Evolutionary conservation across 106 monocot species (phyloP), one percentile per base, ranked within the genome.

Genomic region (Triglochin maritima): DNA sequence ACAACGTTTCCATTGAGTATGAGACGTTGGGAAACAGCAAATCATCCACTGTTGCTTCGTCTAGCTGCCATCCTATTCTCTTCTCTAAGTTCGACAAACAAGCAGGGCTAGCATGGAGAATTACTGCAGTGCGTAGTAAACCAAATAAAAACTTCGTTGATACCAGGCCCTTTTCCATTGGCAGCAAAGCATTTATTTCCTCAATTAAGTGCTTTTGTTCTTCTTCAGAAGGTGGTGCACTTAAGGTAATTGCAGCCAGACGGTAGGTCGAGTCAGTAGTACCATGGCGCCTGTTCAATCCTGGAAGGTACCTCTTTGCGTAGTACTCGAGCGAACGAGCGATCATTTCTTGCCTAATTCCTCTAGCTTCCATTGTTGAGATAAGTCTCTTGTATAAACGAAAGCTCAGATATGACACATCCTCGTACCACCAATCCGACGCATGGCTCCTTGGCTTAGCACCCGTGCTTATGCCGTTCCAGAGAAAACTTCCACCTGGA

Each of bases 11-110:
- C 13, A 76, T 77, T 0, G 78, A 68, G 56, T 81, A 76, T 15
- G 76, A 80, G 65, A 85, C 59, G 61, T 83, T 83, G 0, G 89
- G 85, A 69, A 89, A 81, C 46, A 89, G 64, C 42, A 89, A 71
- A 49, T 89, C 89, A 49, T 89, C 89, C 17, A 89, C 17, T 7
- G 71, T 67, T 4, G 89, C 85, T 48, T 89, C 89, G 46, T 89
- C 85, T 73, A 89, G 50, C 44, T 89, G 89, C 0, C 76, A 71
- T 50, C 89, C 89, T 9, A 83, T 70, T 64, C 78, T 78, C 45
- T 71, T 80, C 81, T 89, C 89, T 57, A 89, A 66, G 51, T 71
- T 89, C 72, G 83, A 82, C 49, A 78, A 76, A 9, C 77, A 83
- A 2, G 83, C 62, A 10, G 80, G 50, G 47, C 68, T 89, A 17